Evolutionary conservation across 1,284 basidiomycete species (phyloP).

Genomic region (Chondrostereum purpureum): DNA sequence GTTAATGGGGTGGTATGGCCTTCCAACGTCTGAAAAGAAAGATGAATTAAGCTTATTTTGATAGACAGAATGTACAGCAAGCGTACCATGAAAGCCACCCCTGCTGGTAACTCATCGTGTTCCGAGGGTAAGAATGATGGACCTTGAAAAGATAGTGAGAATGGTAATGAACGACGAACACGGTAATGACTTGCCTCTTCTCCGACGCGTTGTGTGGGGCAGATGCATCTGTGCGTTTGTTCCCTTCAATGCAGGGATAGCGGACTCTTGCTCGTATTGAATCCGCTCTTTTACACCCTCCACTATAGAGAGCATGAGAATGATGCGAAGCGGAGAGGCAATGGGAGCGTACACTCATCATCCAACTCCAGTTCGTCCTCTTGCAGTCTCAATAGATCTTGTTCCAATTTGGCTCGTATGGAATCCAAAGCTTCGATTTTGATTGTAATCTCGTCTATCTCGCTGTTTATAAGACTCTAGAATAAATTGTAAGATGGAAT

Average conservation of each 20-base stretch:
- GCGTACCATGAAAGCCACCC: conserved; percentile 92
- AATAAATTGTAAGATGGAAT: conserved; percentile 13
- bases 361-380: conserved; percentile 96
- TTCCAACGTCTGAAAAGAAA: conserved; percentile 59
- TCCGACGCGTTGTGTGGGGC: conserved; percentile 60
- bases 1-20: conserved; percentile 80
- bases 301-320: conserved; percentile 39
- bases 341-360: conserved; percentile 72
- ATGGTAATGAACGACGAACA: conserved; percentile 7
- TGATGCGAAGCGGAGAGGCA: conserved; percentile 3
- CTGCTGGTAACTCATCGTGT: conserved; percentile 91
- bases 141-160: conserved; percentile 35
- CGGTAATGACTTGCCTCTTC: conserved; percentile 49
- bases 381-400: conserved; percentile 79
- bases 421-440: conserved; percentile 85
- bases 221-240: conserved; percentile 40
- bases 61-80: neutral
- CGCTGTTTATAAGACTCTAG: conserved; percentile 75
- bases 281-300: conserved; percentile 83
- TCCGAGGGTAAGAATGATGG: conserved; percentile 96
- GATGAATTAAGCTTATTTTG: too few species aligned
- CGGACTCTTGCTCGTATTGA: conserved; percentile 52
- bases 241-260: conserved; percentile 20
- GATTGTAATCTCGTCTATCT: conserved; percentile 80
- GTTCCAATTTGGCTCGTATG: conserved; percentile 77